Evolutionary conservation across 306 rosid genomes (phyloP).

Genomic region (Dalbergia cochinchinensis): DNA sequence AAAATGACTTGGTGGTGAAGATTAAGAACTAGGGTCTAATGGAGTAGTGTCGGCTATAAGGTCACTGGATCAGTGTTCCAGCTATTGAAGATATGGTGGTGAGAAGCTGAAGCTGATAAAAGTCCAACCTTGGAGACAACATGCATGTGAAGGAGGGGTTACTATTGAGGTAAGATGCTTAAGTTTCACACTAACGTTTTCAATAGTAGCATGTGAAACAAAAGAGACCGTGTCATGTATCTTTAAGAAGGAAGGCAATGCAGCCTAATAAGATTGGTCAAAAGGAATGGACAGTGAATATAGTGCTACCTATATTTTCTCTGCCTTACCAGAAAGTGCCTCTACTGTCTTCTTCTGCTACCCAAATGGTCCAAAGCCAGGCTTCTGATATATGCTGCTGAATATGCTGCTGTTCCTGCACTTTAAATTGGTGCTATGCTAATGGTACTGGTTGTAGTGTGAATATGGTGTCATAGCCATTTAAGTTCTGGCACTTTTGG

Average conservation of each 20-base stretch:
- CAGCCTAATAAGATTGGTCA: conserved; percentile 34
- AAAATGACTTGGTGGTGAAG: conserved; percentile 46
- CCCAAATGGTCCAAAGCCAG: conserved; percentile 28
- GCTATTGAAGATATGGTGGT: conserved; percentile 46
- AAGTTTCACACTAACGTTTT: conserved; percentile 67
- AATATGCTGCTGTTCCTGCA: background rate
- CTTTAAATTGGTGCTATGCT: conserved; percentile 18
- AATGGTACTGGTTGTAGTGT: conserved; percentile 29
- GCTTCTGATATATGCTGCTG: conserved; percentile 19
- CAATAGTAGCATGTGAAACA: conserved; percentile 74
- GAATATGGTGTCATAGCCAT: background rate
- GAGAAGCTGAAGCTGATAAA: conserved; percentile 42
- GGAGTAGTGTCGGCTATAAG: conserved; percentile 16
- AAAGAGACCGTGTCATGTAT: conserved; percentile 48
- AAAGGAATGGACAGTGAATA: conserved; percentile 17
- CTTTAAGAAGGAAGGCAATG: conserved; percentile 50
- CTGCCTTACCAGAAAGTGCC: conserved; percentile 51
- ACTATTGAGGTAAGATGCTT: conserved; percentile 61
- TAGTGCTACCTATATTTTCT: conserved; percentile 33
- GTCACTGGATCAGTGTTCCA: conserved; percentile 8
- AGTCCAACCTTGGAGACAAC: conserved; percentile 67
- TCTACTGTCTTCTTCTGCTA: conserved; percentile 8
- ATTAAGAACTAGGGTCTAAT: conserved; percentile 43
- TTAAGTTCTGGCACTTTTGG: conserved; percentile 40
- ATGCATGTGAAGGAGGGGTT: conserved; percentile 68